Evolutionary conservation across 805 yeast genomes (phyloP), one percentile per base, ranked within the genome.

Genomic region (Yarrowia osloensis): DNA sequence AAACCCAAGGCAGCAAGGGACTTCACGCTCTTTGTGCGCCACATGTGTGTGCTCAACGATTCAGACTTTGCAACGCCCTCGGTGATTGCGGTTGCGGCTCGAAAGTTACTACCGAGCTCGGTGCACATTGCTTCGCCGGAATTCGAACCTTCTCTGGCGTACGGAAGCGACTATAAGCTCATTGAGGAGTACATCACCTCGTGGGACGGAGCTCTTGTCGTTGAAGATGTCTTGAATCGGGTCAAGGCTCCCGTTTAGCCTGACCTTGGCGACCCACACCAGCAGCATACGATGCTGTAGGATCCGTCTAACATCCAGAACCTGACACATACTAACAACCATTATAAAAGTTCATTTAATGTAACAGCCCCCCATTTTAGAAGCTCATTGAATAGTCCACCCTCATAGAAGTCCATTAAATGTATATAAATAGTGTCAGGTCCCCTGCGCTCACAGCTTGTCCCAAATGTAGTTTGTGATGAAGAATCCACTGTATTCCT

Each of bases 401-500:
- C n/a, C 44, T 11, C 13, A 15, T 22, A 54, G 29, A 54, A 35
- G 31, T 37, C 26, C 44, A 39, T 57, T 28, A 37, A 46, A 35
- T 39, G 49, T 57, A 40, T 39, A 39, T 57, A 57, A 57, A 57
- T 50, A 50, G 52, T 47, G 6, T 15, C 24, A n/a, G 35, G 19
- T 15, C 19, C 28, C 31, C 31, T 29, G n/a, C n/a, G 55, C 8
- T 52, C 17, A 63, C 29, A 63, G 12, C 37, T 63, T 63, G 69
- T 89, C 95, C 97, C 97, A 90, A 35, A 90, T 84, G 73, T 85
- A 88, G 73, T 90, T 90, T 15, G 91, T 83, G 33, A 89, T 83
- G 75, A 89, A 90, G 72, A 82, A 88, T 68, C 86, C 87, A 71
- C 89, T 85, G 69, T 86, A 85, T 68, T 85, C 82, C 35, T 80